phyloP scores from a whole-genome alignment of 371 early-diverging fungal species.

The Syncephalastrum monosporum region DNA sequence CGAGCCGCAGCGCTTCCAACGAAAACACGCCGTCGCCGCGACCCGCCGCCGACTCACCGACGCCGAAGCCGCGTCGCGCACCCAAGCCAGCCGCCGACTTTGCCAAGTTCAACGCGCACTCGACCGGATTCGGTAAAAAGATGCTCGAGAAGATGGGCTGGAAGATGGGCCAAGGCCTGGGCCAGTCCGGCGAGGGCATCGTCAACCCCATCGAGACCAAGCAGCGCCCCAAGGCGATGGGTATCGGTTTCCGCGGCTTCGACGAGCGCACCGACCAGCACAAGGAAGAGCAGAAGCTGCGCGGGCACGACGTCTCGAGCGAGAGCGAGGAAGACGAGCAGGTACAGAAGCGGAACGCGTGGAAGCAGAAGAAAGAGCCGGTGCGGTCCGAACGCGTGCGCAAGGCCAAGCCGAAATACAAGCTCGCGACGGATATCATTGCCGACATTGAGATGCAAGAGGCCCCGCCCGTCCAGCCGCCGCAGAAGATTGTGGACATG shows the following conservation, averaged over 20 bases:
- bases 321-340: constrained; percentile 30
- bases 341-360: constrained; percentile 42
- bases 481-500: constrained; percentile 81
- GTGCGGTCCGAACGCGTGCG: background rate
- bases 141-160: constrained; percentile 89
- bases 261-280: constrained; percentile 64
- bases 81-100: constrained; percentile 62
- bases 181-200: constrained; percentile 80
- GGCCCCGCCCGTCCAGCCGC: constrained; percentile 30
- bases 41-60: constrained; percentile 3
- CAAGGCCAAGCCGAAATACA: constrained; percentile 59
- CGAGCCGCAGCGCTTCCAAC: constrained; percentile 6
- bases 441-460: constrained; percentile 24
- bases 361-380: constrained; percentile 35
- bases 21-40: constrained; percentile 9
- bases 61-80: constrained; percentile 16
- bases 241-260: constrained; percentile 77
- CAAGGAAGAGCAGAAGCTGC: constrained; percentile 44
- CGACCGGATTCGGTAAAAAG: constrained; percentile 73
- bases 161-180: constrained; percentile 72
- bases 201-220: constrained; percentile 87
- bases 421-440: constrained; percentile 73
- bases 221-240: constrained; percentile 77
- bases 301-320: constrained; percentile 13
- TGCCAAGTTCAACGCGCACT: constrained; percentile 73